Conservation (phyloP, 1,284 basidiomycete species). For the Ganoderma multipileum region DNA sequence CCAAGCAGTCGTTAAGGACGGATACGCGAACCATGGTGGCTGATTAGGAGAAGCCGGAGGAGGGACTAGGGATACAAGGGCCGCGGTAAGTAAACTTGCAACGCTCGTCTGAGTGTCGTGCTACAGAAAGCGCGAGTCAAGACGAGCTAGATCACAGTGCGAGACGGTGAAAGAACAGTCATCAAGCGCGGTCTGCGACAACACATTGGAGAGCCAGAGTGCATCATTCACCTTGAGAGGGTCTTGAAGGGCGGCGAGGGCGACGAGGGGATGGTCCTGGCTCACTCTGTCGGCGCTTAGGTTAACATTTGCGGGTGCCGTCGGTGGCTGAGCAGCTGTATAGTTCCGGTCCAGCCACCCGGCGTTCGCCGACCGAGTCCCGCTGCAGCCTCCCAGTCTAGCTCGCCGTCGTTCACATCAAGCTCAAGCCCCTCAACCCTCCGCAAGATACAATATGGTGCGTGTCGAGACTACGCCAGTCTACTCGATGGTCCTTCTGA, state of each 20-base stretch:
- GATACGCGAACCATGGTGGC: constrained; percentile 84
- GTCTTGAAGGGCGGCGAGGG: constrained; percentile 38
- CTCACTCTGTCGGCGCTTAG: constrained; percentile 16
- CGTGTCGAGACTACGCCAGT: constrained; percentile 20
- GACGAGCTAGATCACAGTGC: constrained; percentile 53
- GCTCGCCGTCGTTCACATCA: constrained; percentile 32
- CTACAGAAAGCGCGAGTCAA: constrained; percentile 83
- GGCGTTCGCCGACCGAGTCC: constrained; percentile 27
- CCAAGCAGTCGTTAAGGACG: constrained; percentile 88
- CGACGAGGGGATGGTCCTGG: constrained; percentile 20
- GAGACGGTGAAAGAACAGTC: constrained; percentile 31
- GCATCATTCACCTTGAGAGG: constrained; percentile 44
- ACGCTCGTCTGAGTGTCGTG: constrained; percentile 83
- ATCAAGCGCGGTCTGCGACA: constrained; percentile 36
- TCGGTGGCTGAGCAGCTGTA: constrained; percentile 37
- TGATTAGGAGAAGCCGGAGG: constrained; percentile 29
- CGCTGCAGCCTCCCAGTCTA: constrained; percentile 21
- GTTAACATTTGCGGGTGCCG: constrained; percentile 10
- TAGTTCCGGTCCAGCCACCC: constrained; percentile 35
- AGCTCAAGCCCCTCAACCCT: constrained; percentile 39
- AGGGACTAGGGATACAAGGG: constrained; percentile 35
- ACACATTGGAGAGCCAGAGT: constrained; percentile 18
- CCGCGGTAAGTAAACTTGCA: constrained; percentile 43
- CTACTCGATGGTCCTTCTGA: constrained; percentile 20
- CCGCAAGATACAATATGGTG: constrained; percentile 37